A percentile compares a stretch with the other conserved stretches of the same genome.
phyloP scores from a whole-genome alignment of 2,329 filamentous ascomycete species.

The Ophiobolus disseminans region DNA sequence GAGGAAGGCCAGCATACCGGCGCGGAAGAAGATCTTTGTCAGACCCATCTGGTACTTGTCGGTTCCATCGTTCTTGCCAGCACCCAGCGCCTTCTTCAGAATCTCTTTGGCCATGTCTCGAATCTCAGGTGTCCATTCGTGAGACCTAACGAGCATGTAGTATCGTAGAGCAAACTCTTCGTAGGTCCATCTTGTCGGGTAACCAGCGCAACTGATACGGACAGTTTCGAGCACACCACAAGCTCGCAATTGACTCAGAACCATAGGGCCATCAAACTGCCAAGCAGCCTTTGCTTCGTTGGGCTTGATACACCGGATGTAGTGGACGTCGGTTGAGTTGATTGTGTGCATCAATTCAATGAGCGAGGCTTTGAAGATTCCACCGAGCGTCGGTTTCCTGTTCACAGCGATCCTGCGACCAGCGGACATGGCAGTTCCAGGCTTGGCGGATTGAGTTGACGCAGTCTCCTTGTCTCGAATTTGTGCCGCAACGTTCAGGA shows the following conservation, averaged over 20 bases:
- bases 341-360: constrained; percentile 99
- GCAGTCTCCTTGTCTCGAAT: constrained; percentile 87
- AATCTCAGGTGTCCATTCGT: constrained; percentile 91
- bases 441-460: constrained; percentile 71
- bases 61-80: constrained; percentile 67
- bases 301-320: constrained; percentile 98
- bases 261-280: constrained; percentile 99
- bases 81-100: constrained; percentile 79
- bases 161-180: constrained; percentile 97
- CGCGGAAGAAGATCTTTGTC: constrained; percentile 99
- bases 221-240: constrained; percentile 99
- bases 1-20: constrained; percentile 97
- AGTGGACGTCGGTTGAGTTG: constrained; percentile 97
- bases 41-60: constrained; percentile 98
- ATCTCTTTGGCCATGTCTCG: constrained; percentile 93
- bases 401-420: constrained; percentile 91
- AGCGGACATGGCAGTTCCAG: constrained; percentile 64
- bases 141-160: constrained; percentile 95
- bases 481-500: constrained; percentile 82
- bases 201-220: constrained; percentile 94
- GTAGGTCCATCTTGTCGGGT: constrained; percentile 97
- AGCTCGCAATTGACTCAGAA: constrained; percentile 92
- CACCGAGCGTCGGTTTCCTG: constrained; percentile 94
- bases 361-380: constrained; percentile 97
- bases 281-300: constrained; percentile 96